A percentile compares a stretch with the other conserved stretches of the same genome.
Evolutionary conservation across 768 basidiomycete genomes (phyloP).

Genomic region (Coprinellus micaceus): DNA sequence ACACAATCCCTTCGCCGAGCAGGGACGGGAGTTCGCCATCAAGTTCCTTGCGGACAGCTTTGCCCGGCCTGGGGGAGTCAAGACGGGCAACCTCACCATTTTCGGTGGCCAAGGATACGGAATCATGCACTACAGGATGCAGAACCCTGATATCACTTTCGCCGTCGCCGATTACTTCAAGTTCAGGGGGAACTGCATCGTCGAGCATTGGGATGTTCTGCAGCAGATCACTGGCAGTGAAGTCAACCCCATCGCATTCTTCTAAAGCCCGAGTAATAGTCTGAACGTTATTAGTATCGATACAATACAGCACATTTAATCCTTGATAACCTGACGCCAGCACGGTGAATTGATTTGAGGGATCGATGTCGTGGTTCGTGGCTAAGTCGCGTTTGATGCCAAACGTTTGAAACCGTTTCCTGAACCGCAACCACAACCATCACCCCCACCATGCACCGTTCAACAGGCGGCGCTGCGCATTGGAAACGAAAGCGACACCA

Average conservation of each 20-base stretch:
- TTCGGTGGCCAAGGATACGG: slow-evolving; percentile 8
- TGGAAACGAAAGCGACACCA: neutral
- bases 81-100: neutral
- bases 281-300: no score
- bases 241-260: slow-evolving; percentile 8
- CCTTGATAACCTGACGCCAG: no score
- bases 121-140: slow-evolving; percentile 4
- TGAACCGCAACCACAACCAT: no score
- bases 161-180: slow-evolving; percentile 9
- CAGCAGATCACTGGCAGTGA: slow-evolving; percentile 7
- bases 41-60: neutral
- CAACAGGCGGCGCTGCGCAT: neutral
- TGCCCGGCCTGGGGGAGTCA: neutral
- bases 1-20: slow-evolving; percentile 6
- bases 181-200: slow-evolving; percentile 9
- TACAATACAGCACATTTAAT: no score
- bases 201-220: slow-evolving; percentile 10
- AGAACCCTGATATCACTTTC: neutral
- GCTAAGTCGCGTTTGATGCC: no score
- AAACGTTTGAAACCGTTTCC: no score
- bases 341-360: no score
- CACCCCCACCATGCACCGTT: neutral
- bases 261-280: no score
- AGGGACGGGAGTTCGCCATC: slow-evolving; percentile 7
- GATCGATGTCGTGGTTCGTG: no score